A percentile compares a stretch with the other conserved stretches of the same genome.
Evolutionary conservation across 352 stramenopile species (phyloP).

Genomic region (Phytophthora sp.): DNA sequence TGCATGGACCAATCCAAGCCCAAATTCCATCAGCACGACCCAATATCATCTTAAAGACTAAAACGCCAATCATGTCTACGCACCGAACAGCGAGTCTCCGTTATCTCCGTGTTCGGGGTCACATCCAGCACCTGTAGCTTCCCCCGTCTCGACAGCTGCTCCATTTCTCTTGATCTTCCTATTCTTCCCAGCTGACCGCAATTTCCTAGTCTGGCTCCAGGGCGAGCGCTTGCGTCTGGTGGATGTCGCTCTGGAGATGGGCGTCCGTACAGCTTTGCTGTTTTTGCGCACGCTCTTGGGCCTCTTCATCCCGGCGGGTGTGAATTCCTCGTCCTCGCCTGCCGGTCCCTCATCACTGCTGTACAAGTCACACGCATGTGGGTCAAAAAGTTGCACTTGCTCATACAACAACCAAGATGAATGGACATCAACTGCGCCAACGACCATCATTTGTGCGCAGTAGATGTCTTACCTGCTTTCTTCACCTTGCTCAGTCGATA

Average conservation of each 20-base stretch:
- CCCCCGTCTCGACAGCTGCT: neutral
- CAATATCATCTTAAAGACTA: constrained; percentile 5
- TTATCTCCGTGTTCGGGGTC: constrained; percentile 23
- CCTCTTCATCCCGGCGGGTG: constrained; percentile 20
- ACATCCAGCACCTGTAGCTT: constrained; percentile 6
- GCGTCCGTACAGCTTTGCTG: constrained; percentile 27
- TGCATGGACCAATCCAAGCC: constrained; percentile 26
- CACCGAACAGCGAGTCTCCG: constrained; percentile 37
- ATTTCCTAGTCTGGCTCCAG: constrained; percentile 40
- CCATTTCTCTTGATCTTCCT: constrained; percentile 19
- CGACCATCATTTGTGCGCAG: constrained; percentile 32
- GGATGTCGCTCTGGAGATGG: constrained; percentile 14
- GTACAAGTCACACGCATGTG: neutral
- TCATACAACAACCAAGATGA: constrained; percentile 19
- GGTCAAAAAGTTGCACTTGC: constrained; percentile 23
- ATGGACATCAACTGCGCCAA: constrained; percentile 12
- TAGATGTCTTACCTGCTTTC: constrained; percentile 38
- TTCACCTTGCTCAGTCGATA: constrained; percentile 24
- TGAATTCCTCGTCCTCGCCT: constrained; percentile 47
- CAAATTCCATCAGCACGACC: constrained; percentile 2
- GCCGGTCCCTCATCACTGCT: constrained; percentile 35
- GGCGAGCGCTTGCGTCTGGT: constrained; percentile 38
- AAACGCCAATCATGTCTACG: constrained; percentile 2
- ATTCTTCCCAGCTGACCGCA: constrained; percentile 1
- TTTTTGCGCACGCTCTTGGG: constrained; percentile 18